Evolutionary conservation across 1,284 basidiomycete species (phyloP), one percentile per base, ranked within the genome.

Genomic region (Volvariella surrecta): DNA sequence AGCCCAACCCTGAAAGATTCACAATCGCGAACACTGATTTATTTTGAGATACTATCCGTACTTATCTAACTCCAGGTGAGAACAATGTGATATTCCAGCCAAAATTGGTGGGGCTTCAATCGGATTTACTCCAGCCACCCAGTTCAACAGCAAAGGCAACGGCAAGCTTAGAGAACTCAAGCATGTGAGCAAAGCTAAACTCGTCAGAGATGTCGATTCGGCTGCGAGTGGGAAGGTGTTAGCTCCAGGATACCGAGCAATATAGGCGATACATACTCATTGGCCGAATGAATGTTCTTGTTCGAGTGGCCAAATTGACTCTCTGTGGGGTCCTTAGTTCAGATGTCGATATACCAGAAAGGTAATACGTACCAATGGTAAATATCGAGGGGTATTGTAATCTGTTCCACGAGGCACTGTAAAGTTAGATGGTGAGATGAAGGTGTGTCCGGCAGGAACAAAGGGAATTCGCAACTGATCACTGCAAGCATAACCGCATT

Each of bases 401-500:
- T 67, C 87, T 90, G 48, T 63, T 66, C 86, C 89, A 94, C 34
- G 86, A 89, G 48, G 89, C 86, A 55, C 84, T 87, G 53, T 40
- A 53, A 49, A 48, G 39, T 46, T 37, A 46, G 42, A 52, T 52
- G 46, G 48, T 47, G 50, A 51, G 37, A 39, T 39, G 43, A 44
- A 48, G 59, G 22, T 55, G 52, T 51, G 54, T 58, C 50, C 50
- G 50, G 47, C 52, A 62, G 58, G 55, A 37, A 51, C 50, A 52
- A 53, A 56, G 47, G 52, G 32, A 53, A 34, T 45, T 45, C 54
- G 52, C 54, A 62, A 88, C 84, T 89, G 86, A 60, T 98, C 95
- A 49, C 86, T 90, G 68, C 92, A 97, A 15, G 91, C 93, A 59
- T 98, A 98, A 22, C 93, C 91, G 62, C 93, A 94, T 70, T 87